Evolutionary conservation across 768 basidiomycete genomes (phyloP).

Genomic region (Termitomyces sp.): DNA sequence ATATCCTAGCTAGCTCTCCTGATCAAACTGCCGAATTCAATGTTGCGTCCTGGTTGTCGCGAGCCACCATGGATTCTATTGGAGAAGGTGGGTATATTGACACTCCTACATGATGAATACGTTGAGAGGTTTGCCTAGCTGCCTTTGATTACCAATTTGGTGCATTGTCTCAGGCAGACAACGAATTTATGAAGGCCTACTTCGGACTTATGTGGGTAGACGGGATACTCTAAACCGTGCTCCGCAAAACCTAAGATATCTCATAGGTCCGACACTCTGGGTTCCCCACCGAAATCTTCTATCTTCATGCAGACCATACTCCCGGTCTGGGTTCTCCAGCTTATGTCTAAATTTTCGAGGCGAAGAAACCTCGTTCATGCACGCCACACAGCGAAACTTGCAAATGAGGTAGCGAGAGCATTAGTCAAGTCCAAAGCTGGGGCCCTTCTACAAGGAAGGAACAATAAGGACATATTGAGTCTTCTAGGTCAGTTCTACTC

Average conservation of each 20-base stretch:
- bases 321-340: constrained; percentile 38
- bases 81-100: constrained; percentile 34
- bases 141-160: constrained; percentile 56
- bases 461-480: constrained; percentile 48
- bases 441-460: constrained; percentile 41
- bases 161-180: constrained; percentile 39
- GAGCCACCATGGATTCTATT: constrained; percentile 44
- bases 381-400: constrained; percentile 36
- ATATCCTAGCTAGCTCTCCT: constrained; percentile 36
- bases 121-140: constrained; percentile 20
- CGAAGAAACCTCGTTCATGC: constrained; percentile 40
- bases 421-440: constrained; percentile 43
- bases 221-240: constrained; percentile 1
- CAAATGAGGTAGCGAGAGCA: constrained; percentile 38
- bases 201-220: constrained; percentile 37
- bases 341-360: constrained; percentile 41
- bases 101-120: neutral
- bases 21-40: constrained; percentile 38
- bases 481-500: constrained; percentile 38
- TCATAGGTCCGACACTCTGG: constrained; percentile 41
- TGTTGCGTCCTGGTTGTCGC: constrained; percentile 43
- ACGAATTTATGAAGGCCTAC: constrained; percentile 51
- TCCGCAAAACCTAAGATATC: neutral
- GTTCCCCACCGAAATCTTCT: constrained; percentile 36
- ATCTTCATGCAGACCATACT: constrained; percentile 45